These are phyloP conservation scores for Aspergillus novofumigatus DNA, from an alignment of 2,329 filamentous ascomycete species.

Conservation along the genomic window DNA sequence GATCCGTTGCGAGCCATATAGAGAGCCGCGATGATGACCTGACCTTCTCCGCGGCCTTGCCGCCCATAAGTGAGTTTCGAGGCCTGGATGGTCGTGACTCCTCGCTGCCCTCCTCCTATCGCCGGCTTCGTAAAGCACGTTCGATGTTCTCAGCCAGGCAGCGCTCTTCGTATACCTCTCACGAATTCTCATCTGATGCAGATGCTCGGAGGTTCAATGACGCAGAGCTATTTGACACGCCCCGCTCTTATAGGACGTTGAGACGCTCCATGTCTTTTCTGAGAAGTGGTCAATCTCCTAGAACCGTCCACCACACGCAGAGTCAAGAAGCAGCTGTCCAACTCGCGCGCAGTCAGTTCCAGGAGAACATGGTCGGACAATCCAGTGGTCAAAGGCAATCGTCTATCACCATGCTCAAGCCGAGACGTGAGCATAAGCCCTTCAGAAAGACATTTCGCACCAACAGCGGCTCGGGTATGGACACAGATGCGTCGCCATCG, in stretches of 20 bases:
- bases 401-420: slow-evolving; percentile 19
- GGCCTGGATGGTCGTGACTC: slow-evolving; percentile 34
- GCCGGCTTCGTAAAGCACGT: slow-evolving; percentile 43
- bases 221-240: slow-evolving; percentile 1
- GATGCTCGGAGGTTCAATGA: slow-evolving; percentile 6
- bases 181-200: slow-evolving; percentile 12
- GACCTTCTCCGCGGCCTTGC: slow-evolving; percentile 18
- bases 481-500: slow-evolving; percentile 7
- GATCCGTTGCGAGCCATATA: slow-evolving; percentile 1
- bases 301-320: slow-evolving; percentile 20
- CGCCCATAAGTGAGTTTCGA: slow-evolving; percentile 28
- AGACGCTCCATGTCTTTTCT: slow-evolving; percentile 43
- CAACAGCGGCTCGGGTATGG: slow-evolving; percentile 21
- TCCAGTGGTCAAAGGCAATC: slow-evolving; percentile 18
- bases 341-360: slow-evolving; percentile 38
- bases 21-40: slow-evolving; percentile 1
- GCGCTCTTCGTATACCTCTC: slow-evolving; percentile 20
- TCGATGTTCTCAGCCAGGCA: slow-evolving; percentile 46
- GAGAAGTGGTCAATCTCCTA: slow-evolving; percentile 21
- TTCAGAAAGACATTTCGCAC: slow-evolving; percentile 36
- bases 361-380: slow-evolving; percentile 21
- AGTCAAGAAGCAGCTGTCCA: slow-evolving; percentile 39
- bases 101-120: slow-evolving; percentile 44
- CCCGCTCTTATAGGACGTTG: slow-evolving; percentile 23
- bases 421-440: slow-evolving; percentile 29